Evolutionary conservation across 768 basidiomycete species (phyloP).

Genomic region (Plicaturopsis crispa): DNA sequence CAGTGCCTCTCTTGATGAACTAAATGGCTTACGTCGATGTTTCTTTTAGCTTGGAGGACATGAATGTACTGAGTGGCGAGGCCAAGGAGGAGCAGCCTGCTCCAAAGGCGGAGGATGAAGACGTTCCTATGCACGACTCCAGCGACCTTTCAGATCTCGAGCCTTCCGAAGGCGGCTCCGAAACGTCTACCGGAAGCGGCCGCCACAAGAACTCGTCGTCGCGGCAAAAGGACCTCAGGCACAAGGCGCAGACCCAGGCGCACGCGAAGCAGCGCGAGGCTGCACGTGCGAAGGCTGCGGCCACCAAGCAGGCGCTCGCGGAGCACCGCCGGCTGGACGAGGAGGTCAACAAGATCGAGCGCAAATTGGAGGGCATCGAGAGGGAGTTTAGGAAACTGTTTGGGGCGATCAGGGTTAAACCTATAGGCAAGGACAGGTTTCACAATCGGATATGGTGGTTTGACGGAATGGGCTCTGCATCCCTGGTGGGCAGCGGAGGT

Average conservation of each 20-base stretch:
- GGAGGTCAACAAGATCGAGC: constrained; percentile 77
- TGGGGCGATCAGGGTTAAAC: constrained; percentile 79
- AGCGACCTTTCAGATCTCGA: constrained; percentile 71
- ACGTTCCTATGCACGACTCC: constrained; percentile 52
- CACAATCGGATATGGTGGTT: constrained; percentile 98
- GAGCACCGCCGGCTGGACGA: constrained; percentile 84
- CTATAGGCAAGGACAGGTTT: constrained; percentile 88
- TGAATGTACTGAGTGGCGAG: constrained; percentile 56
- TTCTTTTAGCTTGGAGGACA: constrained; percentile 57
- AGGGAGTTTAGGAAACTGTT: constrained; percentile 89
- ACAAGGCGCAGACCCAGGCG: constrained; percentile 37
- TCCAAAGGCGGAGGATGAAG: constrained; percentile 41
- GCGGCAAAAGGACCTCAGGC: constrained; percentile 42
- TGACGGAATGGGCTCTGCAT: constrained; percentile 87
- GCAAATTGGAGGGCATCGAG: constrained; percentile 80
- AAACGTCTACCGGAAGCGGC: constrained; percentile 33
- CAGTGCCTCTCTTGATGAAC: constrained; percentile 2
- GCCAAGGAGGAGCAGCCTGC: constrained; percentile 38
- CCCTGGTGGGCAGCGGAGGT: constrained; percentile 71
- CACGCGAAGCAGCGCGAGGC: constrained; percentile 79
- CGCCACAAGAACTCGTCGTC: constrained; percentile 33
- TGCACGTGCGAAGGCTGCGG: constrained; percentile 69
- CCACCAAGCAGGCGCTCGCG: constrained; percentile 72
- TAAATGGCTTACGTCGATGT: constrained; percentile 8
- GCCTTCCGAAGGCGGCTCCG: constrained; percentile 53